Evolutionary conservation across 164 flowering plant species (phyloP), one percentile per base, ranked within the genome.

Genomic region (Chimonanthus salicifolius): DNA sequence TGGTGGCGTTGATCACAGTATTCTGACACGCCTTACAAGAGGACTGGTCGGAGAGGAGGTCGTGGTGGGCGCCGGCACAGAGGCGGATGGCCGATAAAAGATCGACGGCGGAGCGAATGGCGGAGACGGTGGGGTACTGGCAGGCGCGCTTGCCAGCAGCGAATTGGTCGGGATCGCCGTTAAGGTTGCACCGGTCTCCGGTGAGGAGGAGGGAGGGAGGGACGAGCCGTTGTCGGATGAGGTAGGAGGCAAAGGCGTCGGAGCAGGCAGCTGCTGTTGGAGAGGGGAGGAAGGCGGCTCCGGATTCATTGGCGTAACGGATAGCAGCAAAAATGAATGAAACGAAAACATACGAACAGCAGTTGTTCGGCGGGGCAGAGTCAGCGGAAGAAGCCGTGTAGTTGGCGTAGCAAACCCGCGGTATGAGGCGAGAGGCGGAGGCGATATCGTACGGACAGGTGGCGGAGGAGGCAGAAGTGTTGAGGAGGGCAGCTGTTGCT

Each of bases 401-500:
- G 69, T 75, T 75, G 64, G 70, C 62, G 64, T 75, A 70, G 77
- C 77, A 75, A 44, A 45, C 47, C 45, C 69, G 18, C 3, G 77
- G 77, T 50, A 75, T 75, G 73, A 75, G 69, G 33, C 43, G 5
- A 21, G 70, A 11, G 0, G 77, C 72, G 7, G 62, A 0, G 45
- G 67, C 45, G 73, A 75, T 21, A 8, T 75, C 69, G 45, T 75
- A 75, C 6, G 77, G 77, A 43, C 77, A 75, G 69, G 77, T 70
- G 15, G 68, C 47, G 68, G 71, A 18, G 21, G 21, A 6, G n/a
- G 47, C 68, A 62, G 62, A 46, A 45, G 7, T 2, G 58, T 9
- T 7, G 67, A 46, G 47, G 13, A 43, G 47, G 44, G 68, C 68
- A 6, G 68, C 46, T 65, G 47, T 15, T 3, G 44, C 46, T 9